Conservation (phyloP, 352 stramenopile genomes). For the Pythium graminicola region DNA sequence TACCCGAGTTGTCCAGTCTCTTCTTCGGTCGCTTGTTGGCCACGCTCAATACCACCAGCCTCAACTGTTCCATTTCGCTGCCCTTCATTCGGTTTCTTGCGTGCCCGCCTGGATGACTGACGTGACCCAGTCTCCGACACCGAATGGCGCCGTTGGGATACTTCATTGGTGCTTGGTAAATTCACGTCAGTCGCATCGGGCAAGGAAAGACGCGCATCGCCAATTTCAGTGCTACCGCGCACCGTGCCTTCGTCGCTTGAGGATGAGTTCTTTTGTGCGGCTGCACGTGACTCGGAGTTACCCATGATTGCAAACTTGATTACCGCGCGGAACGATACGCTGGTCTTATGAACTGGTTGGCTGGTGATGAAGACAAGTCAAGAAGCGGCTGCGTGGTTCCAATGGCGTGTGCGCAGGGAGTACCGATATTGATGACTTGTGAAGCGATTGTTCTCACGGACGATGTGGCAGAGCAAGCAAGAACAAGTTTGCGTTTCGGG, state of each 20-base stretch:
- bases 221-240: conserved; percentile 14
- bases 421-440: not conserved
- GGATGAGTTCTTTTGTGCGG: conserved; percentile 22
- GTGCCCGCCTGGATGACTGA: conserved; percentile 2
- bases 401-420: not conserved
- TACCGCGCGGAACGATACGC: not conserved
- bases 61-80: conserved; percentile 25
- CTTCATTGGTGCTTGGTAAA: conserved; percentile 1
- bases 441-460: conserved; percentile 11
- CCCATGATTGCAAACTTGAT: conserved; percentile 29
- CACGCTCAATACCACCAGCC: conserved; percentile 63
- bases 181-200: conserved; percentile 13
- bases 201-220: conserved; percentile 20
- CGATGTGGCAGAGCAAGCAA: conserved; percentile 1
- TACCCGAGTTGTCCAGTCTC: conserved; percentile 71
- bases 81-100: conserved; percentile 2
- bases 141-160: conserved; percentile 20
- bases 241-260: conserved; percentile 17
- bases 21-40: conserved; percentile 68
- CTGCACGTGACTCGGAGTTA: conserved; percentile 44
- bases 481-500: conserved; percentile 1
- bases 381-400: too few species aligned
- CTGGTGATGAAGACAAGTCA: too few species aligned
- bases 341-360: too few species aligned
- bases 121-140: conserved; percentile 18